phyloP scores from a whole-genome alignment of 306 rosid genomes.

The Cucumis sativus region Cucumber_9930_V3 NC_026655.2:19747501-19748000 shows the following conservation, averaged over 20 bases:
- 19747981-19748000: constrained; percentile 89
- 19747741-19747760: constrained; percentile 62
- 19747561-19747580: constrained; percentile 41
- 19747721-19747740: constrained; percentile 88
- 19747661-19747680: constrained; percentile 64
- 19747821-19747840: constrained; percentile 75
- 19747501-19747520: constrained; percentile 46
- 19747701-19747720: constrained; percentile 75
- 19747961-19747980: constrained; percentile 84
- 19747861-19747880: constrained; percentile 72
- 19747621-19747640: constrained; percentile 33
- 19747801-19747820: constrained; percentile 62
- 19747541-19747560: constrained; percentile 62
- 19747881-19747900: constrained; percentile 77
- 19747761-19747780: constrained; percentile 66
- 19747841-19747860: constrained; percentile 93
- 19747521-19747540: constrained; percentile 47
- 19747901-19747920: constrained; percentile 91
- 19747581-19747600: constrained; percentile 59
- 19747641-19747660: constrained; percentile 72
- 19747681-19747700: constrained; percentile 43
- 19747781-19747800: constrained; percentile 80
- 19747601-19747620: constrained; percentile 23
- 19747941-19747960: constrained; percentile 63
- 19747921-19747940: constrained; percentile 70